Evolutionary conservation across 352 stramenopile genomes (phyloP).

Genomic region (Phytophthora tentaculata): DNA sequence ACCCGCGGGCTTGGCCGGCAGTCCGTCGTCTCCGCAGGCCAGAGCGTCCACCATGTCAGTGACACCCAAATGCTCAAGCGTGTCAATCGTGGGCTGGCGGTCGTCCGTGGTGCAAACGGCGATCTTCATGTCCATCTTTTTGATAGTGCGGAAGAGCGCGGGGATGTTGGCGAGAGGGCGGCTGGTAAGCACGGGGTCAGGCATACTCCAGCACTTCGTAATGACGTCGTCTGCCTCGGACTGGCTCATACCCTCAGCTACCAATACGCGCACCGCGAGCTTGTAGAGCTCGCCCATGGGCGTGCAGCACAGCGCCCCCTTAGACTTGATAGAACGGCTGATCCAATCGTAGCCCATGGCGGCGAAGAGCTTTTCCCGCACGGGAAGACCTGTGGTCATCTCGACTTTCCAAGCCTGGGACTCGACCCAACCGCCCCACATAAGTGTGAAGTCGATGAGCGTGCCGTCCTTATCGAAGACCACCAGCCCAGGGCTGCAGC

Average conservation of each 20-base stretch:
- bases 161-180: slow-evolving; percentile 75
- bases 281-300: slow-evolving; percentile 89
- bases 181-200: slow-evolving; percentile 75
- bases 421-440: slow-evolving; percentile 90
- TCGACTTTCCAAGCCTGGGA: slow-evolving; percentile 86
- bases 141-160: slow-evolving; percentile 84
- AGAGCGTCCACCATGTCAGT: slow-evolving; percentile 80
- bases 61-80: slow-evolving; percentile 76
- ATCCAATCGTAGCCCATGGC: slow-evolving; percentile 91
- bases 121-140: slow-evolving; percentile 89
- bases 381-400: slow-evolving; percentile 78
- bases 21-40: slow-evolving; percentile 81
- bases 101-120: slow-evolving; percentile 89
- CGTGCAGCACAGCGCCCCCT: slow-evolving; percentile 83
- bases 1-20: slow-evolving; percentile 80
- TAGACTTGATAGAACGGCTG: slow-evolving; percentile 79
- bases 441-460: slow-evolving; percentile 91
- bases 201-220: slow-evolving; percentile 84
- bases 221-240: slow-evolving; percentile 72
- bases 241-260: slow-evolving; percentile 73
- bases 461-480: slow-evolving; percentile 92
- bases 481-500: slow-evolving; percentile 74
- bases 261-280: slow-evolving; percentile 75
- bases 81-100: slow-evolving; percentile 77
- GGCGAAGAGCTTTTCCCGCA: slow-evolving; percentile 86